phyloP scores from a whole-genome alignment of 2,329 filamentous ascomycete species.

The Arthroderma sp. region DNA sequence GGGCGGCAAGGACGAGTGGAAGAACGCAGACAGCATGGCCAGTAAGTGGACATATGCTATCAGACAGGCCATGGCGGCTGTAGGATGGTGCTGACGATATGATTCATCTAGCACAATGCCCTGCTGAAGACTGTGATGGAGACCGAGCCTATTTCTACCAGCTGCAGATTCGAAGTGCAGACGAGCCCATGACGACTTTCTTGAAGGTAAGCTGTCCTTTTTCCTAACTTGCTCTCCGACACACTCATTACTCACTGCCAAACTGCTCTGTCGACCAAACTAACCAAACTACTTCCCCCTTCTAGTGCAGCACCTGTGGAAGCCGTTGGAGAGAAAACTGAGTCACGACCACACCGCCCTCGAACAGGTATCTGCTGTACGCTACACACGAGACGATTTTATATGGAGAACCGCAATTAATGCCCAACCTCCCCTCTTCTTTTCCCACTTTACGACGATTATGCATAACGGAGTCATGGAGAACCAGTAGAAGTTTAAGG shows the following conservation, averaged over 20 bases:
- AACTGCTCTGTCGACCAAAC: not conserved
- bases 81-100: no score
- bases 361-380: not conserved
- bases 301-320: constrained; percentile 33
- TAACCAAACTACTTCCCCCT: not conserved
- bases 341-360: constrained; percentile 5
- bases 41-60: constrained; percentile 27
- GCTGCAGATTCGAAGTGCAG: constrained; percentile 92
- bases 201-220: constrained; percentile 50
- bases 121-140: constrained; percentile 65
- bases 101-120: constrained; percentile 55
- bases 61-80: not conserved
- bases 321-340: constrained; percentile 38
- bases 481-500: no score
- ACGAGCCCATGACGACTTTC: constrained; percentile 97
- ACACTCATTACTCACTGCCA: not conserved
- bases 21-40: constrained; percentile 73
- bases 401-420: no score
- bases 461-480: no score
- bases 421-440: no score
- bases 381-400: no score
- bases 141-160: constrained; percentile 86
- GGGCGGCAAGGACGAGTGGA: constrained; percentile 76
- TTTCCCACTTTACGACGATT: no score
- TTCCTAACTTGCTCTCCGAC: not conserved